These are phyloP conservation scores for Euphorbia celastroides DNA, from an alignment of 441 rosid genomes.

Conservation along the genomic window DNA sequence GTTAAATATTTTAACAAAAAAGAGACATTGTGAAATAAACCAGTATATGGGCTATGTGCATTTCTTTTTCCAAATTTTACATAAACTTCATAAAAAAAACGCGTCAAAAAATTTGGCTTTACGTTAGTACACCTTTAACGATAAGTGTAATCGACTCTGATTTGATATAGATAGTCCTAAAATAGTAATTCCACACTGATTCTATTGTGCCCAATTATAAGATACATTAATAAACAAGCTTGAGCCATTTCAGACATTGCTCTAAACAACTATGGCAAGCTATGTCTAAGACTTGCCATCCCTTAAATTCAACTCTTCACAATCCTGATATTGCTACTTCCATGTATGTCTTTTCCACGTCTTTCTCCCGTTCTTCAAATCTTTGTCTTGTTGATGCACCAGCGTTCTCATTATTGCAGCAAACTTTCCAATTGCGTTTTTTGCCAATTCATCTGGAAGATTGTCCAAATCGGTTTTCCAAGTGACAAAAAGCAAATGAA, in stretches of 20 bases:
- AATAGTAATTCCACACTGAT: too few relatives aligned
- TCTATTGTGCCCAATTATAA: too few relatives aligned
- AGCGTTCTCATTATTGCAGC: slow-evolving; percentile 58
- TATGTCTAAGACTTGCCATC: not conserved
- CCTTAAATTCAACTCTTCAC: not conserved
- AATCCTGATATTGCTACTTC: slow-evolving; percentile 37
- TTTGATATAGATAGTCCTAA: too few relatives aligned
- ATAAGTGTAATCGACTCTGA: too few relatives aligned
- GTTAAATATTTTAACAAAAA: too few relatives aligned
- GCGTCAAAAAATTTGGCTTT: too few relatives aligned
- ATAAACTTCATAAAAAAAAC: too few relatives aligned
- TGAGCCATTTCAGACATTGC: not conserved
- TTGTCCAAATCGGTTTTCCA: slow-evolving; percentile 41
- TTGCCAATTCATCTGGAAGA: slow-evolving; percentile 60
- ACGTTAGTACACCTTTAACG: too few relatives aligned
- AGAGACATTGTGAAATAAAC: too few relatives aligned
- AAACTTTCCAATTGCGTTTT: slow-evolving; percentile 57
- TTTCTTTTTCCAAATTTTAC: too few relatives aligned
- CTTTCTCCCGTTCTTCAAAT: slow-evolving; percentile 44
- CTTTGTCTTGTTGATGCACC: slow-evolving; percentile 57
- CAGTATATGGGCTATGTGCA: too few relatives aligned
- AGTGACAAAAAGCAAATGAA: slow-evolving; percentile 61
- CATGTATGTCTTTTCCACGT: slow-evolving; percentile 52
- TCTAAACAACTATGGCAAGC: not conserved
- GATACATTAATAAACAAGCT: not conserved